Percentiles rank a stretch among this genome's conserved stretches.
These are phyloP conservation scores for Fimicolochytrium jonesii DNA, from an alignment of 192 early-diverging fungal species.

Conservation along the genomic window DNA sequence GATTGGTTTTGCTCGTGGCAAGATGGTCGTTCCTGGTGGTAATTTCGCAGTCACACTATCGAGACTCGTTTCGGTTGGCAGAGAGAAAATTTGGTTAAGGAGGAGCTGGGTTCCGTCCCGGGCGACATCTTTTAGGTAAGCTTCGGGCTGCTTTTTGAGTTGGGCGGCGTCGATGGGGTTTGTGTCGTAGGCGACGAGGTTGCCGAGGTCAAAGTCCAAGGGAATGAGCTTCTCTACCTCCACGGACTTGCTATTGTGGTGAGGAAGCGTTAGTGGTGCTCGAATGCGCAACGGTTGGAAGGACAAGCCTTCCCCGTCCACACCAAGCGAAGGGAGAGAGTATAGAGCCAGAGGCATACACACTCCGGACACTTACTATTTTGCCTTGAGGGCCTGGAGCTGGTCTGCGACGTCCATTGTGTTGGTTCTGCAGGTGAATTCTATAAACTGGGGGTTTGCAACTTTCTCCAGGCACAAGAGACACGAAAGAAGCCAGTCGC, in stretches of 20 bases:
- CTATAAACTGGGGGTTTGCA: no score
- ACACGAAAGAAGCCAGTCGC: no score
- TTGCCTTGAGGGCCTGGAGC: conserved; percentile 28
- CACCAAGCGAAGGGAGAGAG: neutral
- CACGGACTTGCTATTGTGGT: conserved; percentile 55
- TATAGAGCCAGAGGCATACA: neutral
- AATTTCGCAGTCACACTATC: conserved; percentile 77
- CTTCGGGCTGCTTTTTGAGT: neutral
- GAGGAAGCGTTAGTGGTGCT: neutral
- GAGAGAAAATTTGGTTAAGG: conserved; percentile 83
- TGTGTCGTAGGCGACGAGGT: conserved; percentile 75
- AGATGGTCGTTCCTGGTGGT: conserved; percentile 55
- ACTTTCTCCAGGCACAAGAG: no score
- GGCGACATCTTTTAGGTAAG: conserved; percentile 15
- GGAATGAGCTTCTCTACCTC: conserved; percentile 79
- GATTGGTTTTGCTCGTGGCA: conserved; percentile 90
- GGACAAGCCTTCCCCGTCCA: neutral
- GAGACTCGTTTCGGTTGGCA: conserved; percentile 62
- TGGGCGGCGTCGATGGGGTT: conserved; percentile 70
- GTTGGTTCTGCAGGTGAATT: no score
- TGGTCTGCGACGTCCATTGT: conserved; percentile 40
- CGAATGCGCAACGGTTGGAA: neutral
- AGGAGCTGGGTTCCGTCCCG: conserved; percentile 77
- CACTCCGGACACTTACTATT: conserved; percentile 43
- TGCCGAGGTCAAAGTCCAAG: conserved; percentile 83